Evolutionary conservation across 331 rosid species (phyloP).

Genomic region (Malus hybrid): DNA sequence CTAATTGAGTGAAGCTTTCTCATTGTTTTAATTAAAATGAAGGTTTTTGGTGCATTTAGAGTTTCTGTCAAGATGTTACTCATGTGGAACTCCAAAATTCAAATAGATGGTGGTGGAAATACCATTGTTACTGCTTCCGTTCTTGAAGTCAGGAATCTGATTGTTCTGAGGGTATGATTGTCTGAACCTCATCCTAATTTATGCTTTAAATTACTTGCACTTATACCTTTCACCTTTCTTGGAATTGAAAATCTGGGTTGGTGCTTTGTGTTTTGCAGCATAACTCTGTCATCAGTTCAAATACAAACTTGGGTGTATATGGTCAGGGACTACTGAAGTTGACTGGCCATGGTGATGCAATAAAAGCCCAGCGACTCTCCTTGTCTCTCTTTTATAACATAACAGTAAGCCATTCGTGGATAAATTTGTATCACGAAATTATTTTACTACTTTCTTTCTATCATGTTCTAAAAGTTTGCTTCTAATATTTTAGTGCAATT

Average conservation of each 20-base stretch:
- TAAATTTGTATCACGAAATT: background rate
- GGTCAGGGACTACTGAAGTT: conserved; percentile 93
- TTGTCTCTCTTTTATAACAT: conserved; percentile 98
- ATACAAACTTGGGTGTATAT: conserved; percentile 86
- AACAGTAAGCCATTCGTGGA: conserved; percentile 60
- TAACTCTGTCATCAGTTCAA: conserved; percentile 78
- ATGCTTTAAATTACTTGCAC: conserved; percentile 7
- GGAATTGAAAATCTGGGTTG: conserved; percentile 18
- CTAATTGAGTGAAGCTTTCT: background rate
- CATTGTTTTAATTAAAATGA: conserved; percentile 26
- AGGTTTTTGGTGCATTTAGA: conserved; percentile 99
- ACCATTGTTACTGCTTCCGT: conserved; percentile 78
- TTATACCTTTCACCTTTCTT: conserved; percentile 13
- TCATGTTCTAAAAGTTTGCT: background rate
- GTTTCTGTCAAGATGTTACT: conserved; percentile 93
- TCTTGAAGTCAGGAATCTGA: conserved; percentile 94
- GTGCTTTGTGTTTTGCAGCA: conserved; percentile 55
- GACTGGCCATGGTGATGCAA: conserved; percentile 85
- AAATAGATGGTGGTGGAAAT: conserved; percentile 81
- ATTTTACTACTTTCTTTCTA: background rate
- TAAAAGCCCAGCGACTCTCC: conserved; percentile 88
- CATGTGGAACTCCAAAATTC: conserved; percentile 86
- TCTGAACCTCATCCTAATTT: conserved; percentile 18
- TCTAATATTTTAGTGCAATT: background rate
- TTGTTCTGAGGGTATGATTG: conserved; percentile 73